Evolutionary conservation across 306 rosid genomes (phyloP).

Genomic region (Aeschynomene evenia): DNA sequence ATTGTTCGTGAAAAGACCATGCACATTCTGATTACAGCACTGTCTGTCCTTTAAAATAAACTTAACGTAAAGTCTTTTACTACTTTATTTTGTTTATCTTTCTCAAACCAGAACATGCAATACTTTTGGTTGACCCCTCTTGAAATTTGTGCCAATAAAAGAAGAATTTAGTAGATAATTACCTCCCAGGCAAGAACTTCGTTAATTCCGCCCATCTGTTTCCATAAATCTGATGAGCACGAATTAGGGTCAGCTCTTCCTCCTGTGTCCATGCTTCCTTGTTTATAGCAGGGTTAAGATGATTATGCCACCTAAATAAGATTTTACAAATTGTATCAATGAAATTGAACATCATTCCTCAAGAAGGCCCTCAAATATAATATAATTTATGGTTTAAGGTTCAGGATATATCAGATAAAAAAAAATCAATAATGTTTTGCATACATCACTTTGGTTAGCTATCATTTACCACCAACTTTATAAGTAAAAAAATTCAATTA

Average conservation of each 20-base stretch:
- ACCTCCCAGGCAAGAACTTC: conserved; percentile 96
- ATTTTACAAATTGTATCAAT: conserved; percentile 19
- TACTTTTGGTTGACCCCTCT: background rate
- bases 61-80: background rate
- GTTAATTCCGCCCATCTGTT: conserved; percentile 98
- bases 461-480: no score
- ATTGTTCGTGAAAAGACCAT: background rate
- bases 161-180: background rate
- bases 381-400: conserved; percentile 18
- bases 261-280: conserved; percentile 99
- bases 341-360: background rate
- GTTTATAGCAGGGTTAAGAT: conserved; percentile 94
- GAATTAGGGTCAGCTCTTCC: conserved; percentile 88
- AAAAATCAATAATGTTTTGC: no score
- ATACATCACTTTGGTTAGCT: no score
- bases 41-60: no score
- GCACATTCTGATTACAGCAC: conserved; percentile 19
- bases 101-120: conserved; percentile 1
- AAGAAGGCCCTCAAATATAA: background rate
- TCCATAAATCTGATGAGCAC: conserved; percentile 90
- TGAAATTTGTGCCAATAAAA: background rate
- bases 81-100: background rate
- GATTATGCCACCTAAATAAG: conserved; percentile 94
- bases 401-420: no score
- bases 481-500: no score